Conservation (phyloP, 148 eudicot genomes). For the Rhododendron molle region DNA sequence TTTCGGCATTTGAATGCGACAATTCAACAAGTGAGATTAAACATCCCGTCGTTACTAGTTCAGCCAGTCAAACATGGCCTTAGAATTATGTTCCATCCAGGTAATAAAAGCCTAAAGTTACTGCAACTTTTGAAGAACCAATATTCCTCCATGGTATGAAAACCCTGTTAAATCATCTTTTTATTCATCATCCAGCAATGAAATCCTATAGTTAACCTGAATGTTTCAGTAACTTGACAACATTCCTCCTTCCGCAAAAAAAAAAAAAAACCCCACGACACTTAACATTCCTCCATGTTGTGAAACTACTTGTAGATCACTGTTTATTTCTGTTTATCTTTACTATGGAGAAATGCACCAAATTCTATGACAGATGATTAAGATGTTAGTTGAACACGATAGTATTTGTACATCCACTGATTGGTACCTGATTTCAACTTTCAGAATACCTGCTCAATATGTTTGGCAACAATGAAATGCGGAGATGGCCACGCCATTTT, state of each 20-base stretch:
- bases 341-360: not conserved
- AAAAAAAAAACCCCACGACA: no score
- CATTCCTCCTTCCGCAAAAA: no score
- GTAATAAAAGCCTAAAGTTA: not conserved
- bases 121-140: not conserved
- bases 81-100: not conserved
- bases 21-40: not conserved
- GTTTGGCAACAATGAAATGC: slow-evolving; percentile 53
- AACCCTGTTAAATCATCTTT: not conserved
- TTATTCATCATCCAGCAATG: not conserved
- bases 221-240: not conserved
- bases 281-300: not conserved
- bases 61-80: not conserved
- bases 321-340: not conserved
- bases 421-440: slow-evolving; percentile 7
- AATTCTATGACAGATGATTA: not conserved
- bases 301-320: not conserved
- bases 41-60: not conserved
- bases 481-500: slow-evolving; percentile 86
- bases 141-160: not conserved
- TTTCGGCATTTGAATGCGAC: not conserved
- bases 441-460: slow-evolving; percentile 76
- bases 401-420: not conserved
- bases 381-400: not conserved
- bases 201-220: not conserved